Percentiles rank a stretch among this genome's conserved stretches.
Conservation (phyloP, 345 rosid genomes). For the Sonneratia alba region DNA sequence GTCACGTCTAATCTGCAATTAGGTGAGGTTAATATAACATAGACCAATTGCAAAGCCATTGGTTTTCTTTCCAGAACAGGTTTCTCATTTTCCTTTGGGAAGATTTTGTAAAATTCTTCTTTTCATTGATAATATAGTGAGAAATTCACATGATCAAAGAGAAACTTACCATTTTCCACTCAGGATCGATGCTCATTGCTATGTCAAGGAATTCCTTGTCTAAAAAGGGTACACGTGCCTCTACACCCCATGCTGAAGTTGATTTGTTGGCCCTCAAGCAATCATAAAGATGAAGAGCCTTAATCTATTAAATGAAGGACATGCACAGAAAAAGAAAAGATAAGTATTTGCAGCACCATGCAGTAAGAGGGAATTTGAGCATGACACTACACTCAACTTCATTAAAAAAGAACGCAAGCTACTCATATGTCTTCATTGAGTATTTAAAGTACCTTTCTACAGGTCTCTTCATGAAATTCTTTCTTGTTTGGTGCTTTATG, state of each 20-base stretch:
- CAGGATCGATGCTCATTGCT: constrained; percentile 88
- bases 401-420: neutral
- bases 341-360: neutral
- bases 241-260: constrained; percentile 96
- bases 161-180: constrained; percentile 64
- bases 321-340: neutral
- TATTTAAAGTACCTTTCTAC: constrained; percentile 52
- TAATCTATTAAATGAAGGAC: constrained; percentile 43
- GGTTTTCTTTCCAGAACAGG: neutral
- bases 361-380: neutral
- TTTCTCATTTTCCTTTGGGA: neutral
- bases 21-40: neutral
- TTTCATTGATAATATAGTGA: neutral
- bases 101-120: neutral
- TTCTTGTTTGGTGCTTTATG: constrained; percentile 95
- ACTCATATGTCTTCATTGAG: neutral
- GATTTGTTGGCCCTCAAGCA: constrained; percentile 94
- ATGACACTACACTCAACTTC: neutral
- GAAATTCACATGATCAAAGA: neutral
- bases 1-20: constrained; percentile 55
- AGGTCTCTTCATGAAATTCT: constrained; percentile 82
- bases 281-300: constrained; percentile 89
- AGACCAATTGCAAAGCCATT: neutral
- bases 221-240: constrained; percentile 88
- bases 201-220: constrained; percentile 74